A percentile compares a stretch with the other conserved stretches of the same genome.
phyloP scores from a whole-genome alignment of 208 protist species.

The Angomonas deanei region DNA sequence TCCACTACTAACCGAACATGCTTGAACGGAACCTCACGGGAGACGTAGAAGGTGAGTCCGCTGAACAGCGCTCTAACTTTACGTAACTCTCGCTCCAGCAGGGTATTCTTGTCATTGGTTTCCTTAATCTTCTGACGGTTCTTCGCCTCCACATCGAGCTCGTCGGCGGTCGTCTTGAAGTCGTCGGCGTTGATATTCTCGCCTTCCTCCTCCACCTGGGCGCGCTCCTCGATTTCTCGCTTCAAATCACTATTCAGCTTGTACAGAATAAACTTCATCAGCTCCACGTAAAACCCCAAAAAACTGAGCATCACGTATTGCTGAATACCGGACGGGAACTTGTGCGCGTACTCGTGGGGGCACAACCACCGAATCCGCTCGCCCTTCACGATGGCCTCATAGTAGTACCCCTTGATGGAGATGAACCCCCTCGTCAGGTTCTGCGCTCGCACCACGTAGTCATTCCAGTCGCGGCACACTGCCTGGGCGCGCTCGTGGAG shows the following conservation, averaged over 20 bases:
- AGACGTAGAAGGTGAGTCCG: constrained; percentile 82
- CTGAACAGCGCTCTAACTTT: constrained; percentile 63
- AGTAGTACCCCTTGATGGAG: constrained; percentile 99
- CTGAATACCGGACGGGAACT: constrained; percentile 93
- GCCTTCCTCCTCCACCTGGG: constrained; percentile 53
- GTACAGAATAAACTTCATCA: constrained; percentile 96
- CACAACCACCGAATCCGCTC: constrained; percentile 96
- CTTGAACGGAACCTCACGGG: constrained; percentile 86
- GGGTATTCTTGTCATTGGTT: constrained; percentile 26
- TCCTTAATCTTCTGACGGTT: constrained; percentile 15
- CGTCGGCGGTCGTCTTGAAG: constrained; percentile 20
- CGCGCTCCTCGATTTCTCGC: constrained; percentile 60
- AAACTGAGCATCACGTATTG: constrained; percentile 96
- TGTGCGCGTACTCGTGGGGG: constrained; percentile 96
- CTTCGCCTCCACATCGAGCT: constrained; percentile 13
- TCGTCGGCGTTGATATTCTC: constrained; percentile 40
- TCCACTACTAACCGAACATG: constrained; percentile 88
- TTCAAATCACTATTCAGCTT: constrained; percentile 90
- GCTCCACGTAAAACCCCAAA: constrained; percentile 95
- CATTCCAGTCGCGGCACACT: constrained; percentile 71
- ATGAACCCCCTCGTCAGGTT: constrained; percentile 95
- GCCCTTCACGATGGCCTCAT: constrained; percentile 95
- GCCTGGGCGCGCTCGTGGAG: constrained; percentile 65
- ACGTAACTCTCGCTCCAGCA: constrained; percentile 52
- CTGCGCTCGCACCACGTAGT: constrained; percentile 80